phyloP scores from a whole-genome alignment of 495 filamentous ascomycete species.

The Lophium mytilinum region DNA sequence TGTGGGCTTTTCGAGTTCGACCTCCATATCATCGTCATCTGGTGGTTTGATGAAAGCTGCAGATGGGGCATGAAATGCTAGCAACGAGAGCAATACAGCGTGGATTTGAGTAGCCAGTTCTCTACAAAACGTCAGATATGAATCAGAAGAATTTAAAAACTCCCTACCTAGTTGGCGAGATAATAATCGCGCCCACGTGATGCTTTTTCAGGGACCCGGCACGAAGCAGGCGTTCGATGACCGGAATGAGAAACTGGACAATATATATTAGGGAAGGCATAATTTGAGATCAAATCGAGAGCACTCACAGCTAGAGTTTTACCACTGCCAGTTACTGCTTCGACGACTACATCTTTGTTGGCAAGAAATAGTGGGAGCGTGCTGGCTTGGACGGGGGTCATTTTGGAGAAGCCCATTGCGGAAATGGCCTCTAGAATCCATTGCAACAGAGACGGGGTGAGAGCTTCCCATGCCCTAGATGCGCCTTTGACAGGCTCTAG shows the following conservation, averaged over 20 bases:
- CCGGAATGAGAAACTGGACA: conserved; percentile 66
- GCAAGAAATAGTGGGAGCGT: conserved; percentile 84
- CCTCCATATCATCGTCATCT: conserved; percentile 40
- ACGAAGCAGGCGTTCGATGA: conserved; percentile 76
- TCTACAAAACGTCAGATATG: conserved; percentile 28
- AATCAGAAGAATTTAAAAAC: not conserved
- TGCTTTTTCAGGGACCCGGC: conserved; percentile 76
- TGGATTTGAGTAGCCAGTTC: conserved; percentile 90
- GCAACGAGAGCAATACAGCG: conserved; percentile 64
- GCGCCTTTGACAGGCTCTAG: conserved; percentile 3
- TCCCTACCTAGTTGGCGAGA: conserved; percentile 69
- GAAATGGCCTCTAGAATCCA: conserved; percentile 83
- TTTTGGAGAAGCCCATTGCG: conserved; percentile 75
- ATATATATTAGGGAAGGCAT: not conserved
- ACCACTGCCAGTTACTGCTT: conserved; percentile 91
- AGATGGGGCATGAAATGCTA: conserved; percentile 78
- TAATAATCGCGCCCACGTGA: conserved; percentile 81
- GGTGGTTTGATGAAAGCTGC: conserved; percentile 48
- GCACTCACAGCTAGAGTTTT: conserved; percentile 64
- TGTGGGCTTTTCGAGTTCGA: conserved; percentile 39
- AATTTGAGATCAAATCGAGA: not conserved
- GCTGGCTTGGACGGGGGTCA: conserved; percentile 93
- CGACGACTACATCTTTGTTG: conserved; percentile 95
- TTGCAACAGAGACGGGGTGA: conserved; percentile 72
- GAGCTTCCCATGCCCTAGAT: conserved; percentile 64